A percentile compares a stretch with the other conserved stretches of the same genome.
Evolutionary conservation across 2,329 filamentous ascomycete species (phyloP).

Genomic region (Amauroascus niger): DNA sequence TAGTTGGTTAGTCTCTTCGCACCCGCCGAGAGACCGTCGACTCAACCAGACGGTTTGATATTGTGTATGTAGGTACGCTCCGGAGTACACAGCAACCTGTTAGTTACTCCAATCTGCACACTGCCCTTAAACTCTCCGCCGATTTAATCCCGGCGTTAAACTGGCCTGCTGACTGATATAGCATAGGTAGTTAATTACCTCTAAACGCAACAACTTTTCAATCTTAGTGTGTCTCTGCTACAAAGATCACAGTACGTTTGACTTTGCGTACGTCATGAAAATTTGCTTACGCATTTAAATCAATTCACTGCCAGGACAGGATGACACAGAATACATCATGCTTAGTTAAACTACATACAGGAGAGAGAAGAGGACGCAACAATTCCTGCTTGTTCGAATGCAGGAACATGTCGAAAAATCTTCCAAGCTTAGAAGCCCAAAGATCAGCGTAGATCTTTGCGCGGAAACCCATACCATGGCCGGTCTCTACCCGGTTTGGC

Average conservation of each 20-base stretch:
- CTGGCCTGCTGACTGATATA: not conserved
- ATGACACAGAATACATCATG: not conserved
- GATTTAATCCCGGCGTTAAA: not conserved
- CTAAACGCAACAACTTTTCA: too few species aligned
- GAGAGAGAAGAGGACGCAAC: not conserved
- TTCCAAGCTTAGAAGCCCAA: conserved; percentile 5
- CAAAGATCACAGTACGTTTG: too few species aligned
- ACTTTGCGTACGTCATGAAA: conserved; percentile 1
- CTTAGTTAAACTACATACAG: not conserved
- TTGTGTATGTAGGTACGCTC: too few species aligned
- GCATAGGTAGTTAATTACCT: not conserved
- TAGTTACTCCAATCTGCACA: too few species aligned
- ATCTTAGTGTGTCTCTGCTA: too few species aligned
- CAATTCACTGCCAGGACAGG: not conserved
- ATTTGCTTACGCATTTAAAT: not conserved
- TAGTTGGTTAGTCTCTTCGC: too few species aligned
- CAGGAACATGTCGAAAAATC: not conserved
- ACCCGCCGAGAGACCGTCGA: not conserved
- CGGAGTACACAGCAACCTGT: too few species aligned
- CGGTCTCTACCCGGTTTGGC: not conserved
- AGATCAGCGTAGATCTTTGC: not conserved
- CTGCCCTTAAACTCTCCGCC: not conserved
- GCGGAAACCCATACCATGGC: not conserved
- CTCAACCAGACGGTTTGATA: not conserved
- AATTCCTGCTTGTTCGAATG: not conserved